phyloP scores from a whole-genome alignment of 1,284 basidiomycete species.

The Baeospora myosura region DNA sequence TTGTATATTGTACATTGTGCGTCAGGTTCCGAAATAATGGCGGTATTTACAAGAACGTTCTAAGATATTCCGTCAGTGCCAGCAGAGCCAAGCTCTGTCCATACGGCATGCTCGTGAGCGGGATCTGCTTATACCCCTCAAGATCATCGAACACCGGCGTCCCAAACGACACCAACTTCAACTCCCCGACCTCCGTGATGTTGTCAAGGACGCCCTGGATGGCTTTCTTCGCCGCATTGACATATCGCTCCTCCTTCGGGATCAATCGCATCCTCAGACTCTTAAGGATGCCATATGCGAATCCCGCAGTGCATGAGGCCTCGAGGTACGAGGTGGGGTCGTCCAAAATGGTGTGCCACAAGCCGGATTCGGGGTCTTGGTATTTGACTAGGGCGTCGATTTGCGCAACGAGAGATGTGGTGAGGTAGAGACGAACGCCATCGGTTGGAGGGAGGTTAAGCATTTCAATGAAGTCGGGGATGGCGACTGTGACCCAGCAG shows the following conservation, averaged over 20 bases:
- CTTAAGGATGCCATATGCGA: constrained; percentile 54
- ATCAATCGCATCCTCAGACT: constrained; percentile 43
- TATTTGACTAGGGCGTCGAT: constrained; percentile 45
- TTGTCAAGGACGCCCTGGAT: constrained; percentile 46
- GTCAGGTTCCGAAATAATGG: no score
- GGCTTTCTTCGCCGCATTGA: constrained; percentile 38
- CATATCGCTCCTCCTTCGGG: constrained; percentile 38
- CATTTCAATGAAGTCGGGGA: constrained; percentile 56
- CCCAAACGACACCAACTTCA: constrained; percentile 51
- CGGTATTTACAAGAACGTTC: constrained; percentile 29
- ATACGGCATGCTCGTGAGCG: constrained; percentile 60
- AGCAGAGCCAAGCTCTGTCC: constrained; percentile 52
- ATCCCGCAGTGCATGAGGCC: constrained; percentile 53
- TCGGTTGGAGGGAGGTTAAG: constrained; percentile 35
- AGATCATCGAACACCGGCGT: constrained; percentile 50
- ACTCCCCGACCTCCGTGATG: constrained; percentile 46
- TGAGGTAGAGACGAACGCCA: constrained; percentile 40
- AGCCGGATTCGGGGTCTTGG: constrained; percentile 42
- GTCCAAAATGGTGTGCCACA: constrained; percentile 60
- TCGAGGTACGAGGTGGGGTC: constrained; percentile 54
- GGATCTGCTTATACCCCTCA: constrained; percentile 49
- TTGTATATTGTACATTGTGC: no score
- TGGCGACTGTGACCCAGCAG: constrained; percentile 58
- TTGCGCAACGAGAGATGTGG: constrained; percentile 41
- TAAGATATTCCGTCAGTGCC: constrained; percentile 39